Evolutionary conservation across 441 rosid genomes (phyloP).

Genomic region (Eutrema salsugineum): DNA sequence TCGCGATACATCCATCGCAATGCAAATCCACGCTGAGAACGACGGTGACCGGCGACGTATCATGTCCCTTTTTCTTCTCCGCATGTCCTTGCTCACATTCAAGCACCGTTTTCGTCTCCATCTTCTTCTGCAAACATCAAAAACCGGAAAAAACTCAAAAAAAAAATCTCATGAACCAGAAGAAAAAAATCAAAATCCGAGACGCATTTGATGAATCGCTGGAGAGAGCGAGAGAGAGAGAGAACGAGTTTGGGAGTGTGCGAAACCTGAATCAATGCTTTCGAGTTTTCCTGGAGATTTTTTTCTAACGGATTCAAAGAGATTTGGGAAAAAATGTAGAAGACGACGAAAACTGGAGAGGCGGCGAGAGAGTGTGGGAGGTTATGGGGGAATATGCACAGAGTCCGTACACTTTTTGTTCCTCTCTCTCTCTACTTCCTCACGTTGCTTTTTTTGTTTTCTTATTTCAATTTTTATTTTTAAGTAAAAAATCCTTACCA

Average conservation of each 20-base stretch:
- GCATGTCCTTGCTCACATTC: constrained; percentile 22
- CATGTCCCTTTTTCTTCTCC: constrained; percentile 8
- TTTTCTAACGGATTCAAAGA: too few relatives aligned
- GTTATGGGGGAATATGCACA: background rate
- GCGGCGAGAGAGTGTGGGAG: background rate
- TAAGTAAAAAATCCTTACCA: too few relatives aligned
- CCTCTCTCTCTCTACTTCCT: too few relatives aligned
- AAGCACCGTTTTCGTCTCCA: constrained; percentile 18
- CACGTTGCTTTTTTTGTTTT: too few relatives aligned
- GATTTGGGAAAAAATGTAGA: background rate
- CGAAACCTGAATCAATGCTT: background rate
- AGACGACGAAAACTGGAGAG: background rate
- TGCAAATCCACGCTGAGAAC: constrained; percentile 59
- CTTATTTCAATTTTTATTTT: too few relatives aligned
- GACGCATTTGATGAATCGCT: background rate
- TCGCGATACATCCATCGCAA: constrained; percentile 64
- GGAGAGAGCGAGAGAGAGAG: background rate
- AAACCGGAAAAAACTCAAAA: background rate
- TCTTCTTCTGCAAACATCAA: background rate
- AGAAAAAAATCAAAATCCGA: background rate
- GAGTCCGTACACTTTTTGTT: background rate
- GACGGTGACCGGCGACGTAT: constrained; percentile 21
- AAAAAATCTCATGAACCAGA: background rate
- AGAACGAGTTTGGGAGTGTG: background rate
- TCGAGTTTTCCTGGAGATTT: background rate